A percentile compares a stretch with the other conserved stretches of the same genome.
Evolutionary conservation across 306 rosid genomes (phyloP).

Genomic region (Dryas alaskensis): DNA sequence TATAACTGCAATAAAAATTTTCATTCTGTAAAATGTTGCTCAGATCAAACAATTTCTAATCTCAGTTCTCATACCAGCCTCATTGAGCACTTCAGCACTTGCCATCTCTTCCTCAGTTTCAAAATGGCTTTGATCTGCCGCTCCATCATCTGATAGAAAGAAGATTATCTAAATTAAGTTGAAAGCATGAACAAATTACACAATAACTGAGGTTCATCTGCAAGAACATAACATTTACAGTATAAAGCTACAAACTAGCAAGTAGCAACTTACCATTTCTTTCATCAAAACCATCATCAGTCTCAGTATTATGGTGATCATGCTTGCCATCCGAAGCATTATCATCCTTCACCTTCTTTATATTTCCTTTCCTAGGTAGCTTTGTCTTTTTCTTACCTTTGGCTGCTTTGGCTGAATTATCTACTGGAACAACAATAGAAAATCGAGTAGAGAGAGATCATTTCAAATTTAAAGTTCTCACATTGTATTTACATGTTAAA

Average conservation of each 20-base stretch:
- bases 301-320: conserved; percentile 5
- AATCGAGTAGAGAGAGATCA: not conserved
- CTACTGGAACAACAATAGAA: conserved; percentile 32
- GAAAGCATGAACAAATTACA: not conserved
- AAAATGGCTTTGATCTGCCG: not conserved
- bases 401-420: conserved; percentile 12
- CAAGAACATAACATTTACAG: conserved; percentile 1
- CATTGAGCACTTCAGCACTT: not conserved
- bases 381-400: conserved; percentile 27
- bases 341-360: conserved; percentile 32
- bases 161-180: not conserved
- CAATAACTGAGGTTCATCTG: not conserved
- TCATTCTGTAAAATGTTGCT: conserved; percentile 5
- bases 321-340: conserved; percentile 12
- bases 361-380: conserved; percentile 26
- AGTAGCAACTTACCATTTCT: conserved; percentile 33
- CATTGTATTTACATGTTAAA: not conserved
- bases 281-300: conserved; percentile 29
- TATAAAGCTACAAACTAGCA: not conserved
- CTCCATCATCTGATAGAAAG: conserved; percentile 24
- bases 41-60: conserved; percentile 14
- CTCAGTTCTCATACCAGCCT: conserved; percentile 15
- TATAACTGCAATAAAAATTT: conserved; percentile 5
- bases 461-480: not conserved
- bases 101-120: not conserved